Conservation (phyloP, 2,329 filamentous ascomycete species). For the Albophoma yamanashiensis region DNA sequence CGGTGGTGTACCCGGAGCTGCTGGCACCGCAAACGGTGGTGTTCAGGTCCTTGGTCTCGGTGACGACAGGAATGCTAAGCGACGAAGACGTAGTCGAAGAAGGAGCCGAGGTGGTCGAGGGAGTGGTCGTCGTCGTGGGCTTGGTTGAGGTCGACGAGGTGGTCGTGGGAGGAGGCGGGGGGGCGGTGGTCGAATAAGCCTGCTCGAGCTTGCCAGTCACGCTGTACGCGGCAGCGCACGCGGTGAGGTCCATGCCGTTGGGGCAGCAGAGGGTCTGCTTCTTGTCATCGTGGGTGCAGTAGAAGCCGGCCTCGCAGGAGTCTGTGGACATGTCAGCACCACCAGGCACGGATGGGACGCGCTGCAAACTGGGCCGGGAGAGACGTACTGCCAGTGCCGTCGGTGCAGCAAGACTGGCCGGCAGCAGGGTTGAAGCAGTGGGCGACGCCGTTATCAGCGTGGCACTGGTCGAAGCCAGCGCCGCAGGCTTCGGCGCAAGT, state of each 20-base stretch:
- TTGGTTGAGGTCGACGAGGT: constrained; percentile 10
- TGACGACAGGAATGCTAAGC: constrained; percentile 10
- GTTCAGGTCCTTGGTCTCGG: constrained; percentile 11
- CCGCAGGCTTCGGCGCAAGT: constrained; percentile 48
- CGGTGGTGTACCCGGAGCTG: constrained; percentile 16
- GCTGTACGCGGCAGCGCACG: constrained; percentile 42
- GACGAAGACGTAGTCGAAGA: constrained; percentile 14
- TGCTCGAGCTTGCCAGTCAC: constrained; percentile 35
- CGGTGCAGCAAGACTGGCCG: constrained; percentile 46
- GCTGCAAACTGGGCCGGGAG: background rate
- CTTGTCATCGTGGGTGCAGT: constrained; percentile 44
- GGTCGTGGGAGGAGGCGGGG: constrained; percentile 11
- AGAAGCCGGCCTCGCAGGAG: constrained; percentile 50
- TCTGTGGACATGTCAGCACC: constrained; percentile 23
- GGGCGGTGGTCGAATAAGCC: constrained; percentile 20
- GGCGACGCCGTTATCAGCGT: constrained; percentile 34
- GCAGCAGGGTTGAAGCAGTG: constrained; percentile 47
- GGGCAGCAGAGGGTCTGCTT: constrained; percentile 51
- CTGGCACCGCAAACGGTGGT: constrained; percentile 13
- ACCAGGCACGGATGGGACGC: background rate
- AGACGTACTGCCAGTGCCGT: constrained; percentile 44
- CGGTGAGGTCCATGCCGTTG: constrained; percentile 37
- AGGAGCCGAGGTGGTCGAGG: constrained; percentile 19
- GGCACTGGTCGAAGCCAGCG: constrained; percentile 35
- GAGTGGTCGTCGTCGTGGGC: constrained; percentile 3